phyloP scores from a whole-genome alignment of 192 early-diverging fungal genomes.

The Coemansia sp. region DNA sequence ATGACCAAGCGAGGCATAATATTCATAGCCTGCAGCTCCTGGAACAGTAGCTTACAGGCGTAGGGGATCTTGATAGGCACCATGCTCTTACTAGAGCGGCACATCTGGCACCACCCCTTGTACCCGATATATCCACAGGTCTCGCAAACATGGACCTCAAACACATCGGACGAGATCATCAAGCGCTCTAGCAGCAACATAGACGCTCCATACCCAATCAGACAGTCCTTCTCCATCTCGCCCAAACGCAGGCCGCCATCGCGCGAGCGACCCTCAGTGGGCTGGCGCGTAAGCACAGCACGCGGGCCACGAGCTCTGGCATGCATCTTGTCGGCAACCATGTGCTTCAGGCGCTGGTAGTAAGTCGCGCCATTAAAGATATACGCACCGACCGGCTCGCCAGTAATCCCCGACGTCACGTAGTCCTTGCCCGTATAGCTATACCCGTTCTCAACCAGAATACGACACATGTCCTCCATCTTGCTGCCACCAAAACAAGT shows the following conservation, averaged over 20 bases:
- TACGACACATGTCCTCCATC: slow-evolving; percentile 86
- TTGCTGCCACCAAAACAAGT: slow-evolving; percentile 98
- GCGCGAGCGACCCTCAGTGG: slow-evolving; percentile 94
- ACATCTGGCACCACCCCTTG: slow-evolving; percentile 86
- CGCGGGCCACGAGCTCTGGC: slow-evolving; percentile 92
- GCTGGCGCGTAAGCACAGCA: slow-evolving; percentile 96
- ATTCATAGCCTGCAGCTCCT: slow-evolving; percentile 99
- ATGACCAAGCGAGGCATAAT: slow-evolving; percentile 90
- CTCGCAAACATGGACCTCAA: slow-evolving; percentile 98
- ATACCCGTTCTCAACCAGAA: slow-evolving; percentile 78
- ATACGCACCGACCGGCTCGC: slow-evolving; percentile 94
- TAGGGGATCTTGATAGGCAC: slow-evolving; percentile 97
- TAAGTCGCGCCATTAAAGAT: slow-evolving; percentile 97
- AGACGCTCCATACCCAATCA: slow-evolving; percentile 91
- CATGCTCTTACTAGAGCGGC: slow-evolving; percentile 90
- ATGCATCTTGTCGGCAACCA: slow-evolving; percentile 99
- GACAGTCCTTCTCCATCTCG: slow-evolving; percentile 98
- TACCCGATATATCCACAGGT: slow-evolving; percentile 85
- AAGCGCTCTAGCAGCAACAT: slow-evolving; percentile 98
- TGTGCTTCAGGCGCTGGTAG: slow-evolving; percentile 99
- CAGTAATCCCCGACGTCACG: slow-evolving; percentile 99
- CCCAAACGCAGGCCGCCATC: slow-evolving; percentile 99
- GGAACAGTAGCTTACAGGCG: slow-evolving; percentile 96
- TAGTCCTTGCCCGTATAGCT: slow-evolving; percentile 80
- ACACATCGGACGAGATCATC: slow-evolving; percentile 96